Percentiles rank a stretch among this genome's conserved stretches.
These are phyloP conservation scores for Tillandsia fasciculata DNA, from an alignment of 176 grass and related monocot genomes.

Conservation along the genomic window DNA sequence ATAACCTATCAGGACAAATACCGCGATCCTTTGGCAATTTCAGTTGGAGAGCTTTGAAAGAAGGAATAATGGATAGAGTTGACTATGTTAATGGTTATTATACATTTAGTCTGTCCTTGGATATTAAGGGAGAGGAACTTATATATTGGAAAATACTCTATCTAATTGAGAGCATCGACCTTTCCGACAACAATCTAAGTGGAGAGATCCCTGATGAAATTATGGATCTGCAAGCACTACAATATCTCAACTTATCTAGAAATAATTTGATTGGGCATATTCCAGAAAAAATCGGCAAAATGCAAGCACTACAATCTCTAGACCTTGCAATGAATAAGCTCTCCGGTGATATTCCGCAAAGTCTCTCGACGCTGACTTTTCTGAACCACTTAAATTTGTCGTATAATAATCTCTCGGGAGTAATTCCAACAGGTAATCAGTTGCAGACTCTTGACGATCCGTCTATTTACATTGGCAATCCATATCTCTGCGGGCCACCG, in stretches of 20 bases:
- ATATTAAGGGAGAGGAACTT: neutral
- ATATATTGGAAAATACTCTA: neutral
- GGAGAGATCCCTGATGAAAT: too few relatives aligned
- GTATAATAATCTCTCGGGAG: neutral
- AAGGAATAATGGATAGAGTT: too few relatives aligned
- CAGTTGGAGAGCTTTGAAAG: too few relatives aligned
- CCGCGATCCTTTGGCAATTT: too few relatives aligned
- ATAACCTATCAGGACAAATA: too few relatives aligned
- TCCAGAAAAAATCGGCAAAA: conserved; percentile 8
- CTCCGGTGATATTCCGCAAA: neutral
- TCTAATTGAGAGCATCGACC: conserved; percentile 8
- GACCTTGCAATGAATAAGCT: conserved; percentile 23
- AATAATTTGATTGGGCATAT: conserved; percentile 25
- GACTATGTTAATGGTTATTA: fast-evolving
- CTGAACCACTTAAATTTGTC: too few relatives aligned
- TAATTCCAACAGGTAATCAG: conserved; percentile 6
- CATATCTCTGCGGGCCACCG: too few relatives aligned
- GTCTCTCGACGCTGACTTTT: neutral
- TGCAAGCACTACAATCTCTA: conserved; percentile 4
- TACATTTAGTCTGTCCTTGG: neutral
- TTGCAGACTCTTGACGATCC: too few relatives aligned
- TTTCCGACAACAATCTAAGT: too few relatives aligned
- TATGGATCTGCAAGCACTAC: too few relatives aligned
- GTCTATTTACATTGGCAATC: too few relatives aligned
- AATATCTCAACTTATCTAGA: conserved; percentile 10